These are phyloP conservation scores for Debaryomyces psychrophilus DNA, from an alignment of 1,139 yeast species.

Conservation along the genomic window DNA sequence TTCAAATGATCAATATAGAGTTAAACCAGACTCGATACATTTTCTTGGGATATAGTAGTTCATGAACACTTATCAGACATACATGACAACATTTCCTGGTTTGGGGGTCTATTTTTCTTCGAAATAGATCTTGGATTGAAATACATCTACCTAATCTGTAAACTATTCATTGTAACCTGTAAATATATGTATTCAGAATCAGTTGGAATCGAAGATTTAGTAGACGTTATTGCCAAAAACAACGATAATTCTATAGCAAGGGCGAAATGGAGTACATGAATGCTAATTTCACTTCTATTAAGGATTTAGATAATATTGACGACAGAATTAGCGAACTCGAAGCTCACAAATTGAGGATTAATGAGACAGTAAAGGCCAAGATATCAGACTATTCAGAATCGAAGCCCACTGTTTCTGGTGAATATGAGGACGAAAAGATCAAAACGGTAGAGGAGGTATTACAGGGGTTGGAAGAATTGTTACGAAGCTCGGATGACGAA, in stretches of 20 bases:
- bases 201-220: background rate
- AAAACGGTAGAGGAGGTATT: constrained; percentile 12
- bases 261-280: constrained; percentile 31
- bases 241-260: background rate
- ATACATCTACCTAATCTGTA: background rate
- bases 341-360: constrained; percentile 17
- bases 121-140: background rate
- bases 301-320: constrained; percentile 31
- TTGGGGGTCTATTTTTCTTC: too few relatives aligned
- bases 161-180: background rate
- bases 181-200: background rate
- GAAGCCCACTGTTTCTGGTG: constrained; percentile 7
- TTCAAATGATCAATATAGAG: background rate
- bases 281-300: constrained; percentile 28
- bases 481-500: constrained; percentile 5
- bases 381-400: constrained; percentile 1
- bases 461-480: background rate
- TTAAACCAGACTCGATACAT: background rate
- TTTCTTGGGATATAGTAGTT: too few relatives aligned
- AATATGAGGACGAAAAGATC: constrained; percentile 15
- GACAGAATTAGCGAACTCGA: constrained; percentile 25
- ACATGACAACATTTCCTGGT: too few relatives aligned
- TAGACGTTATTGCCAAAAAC: background rate
- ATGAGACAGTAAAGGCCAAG: constrained; percentile 12
- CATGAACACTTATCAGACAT: too few relatives aligned